Percentiles rank a stretch among this genome's conserved stretches.
phyloP scores from a whole-genome alignment of 768 basidiomycete species.

The Kwoniella heveanensis region DNA sequence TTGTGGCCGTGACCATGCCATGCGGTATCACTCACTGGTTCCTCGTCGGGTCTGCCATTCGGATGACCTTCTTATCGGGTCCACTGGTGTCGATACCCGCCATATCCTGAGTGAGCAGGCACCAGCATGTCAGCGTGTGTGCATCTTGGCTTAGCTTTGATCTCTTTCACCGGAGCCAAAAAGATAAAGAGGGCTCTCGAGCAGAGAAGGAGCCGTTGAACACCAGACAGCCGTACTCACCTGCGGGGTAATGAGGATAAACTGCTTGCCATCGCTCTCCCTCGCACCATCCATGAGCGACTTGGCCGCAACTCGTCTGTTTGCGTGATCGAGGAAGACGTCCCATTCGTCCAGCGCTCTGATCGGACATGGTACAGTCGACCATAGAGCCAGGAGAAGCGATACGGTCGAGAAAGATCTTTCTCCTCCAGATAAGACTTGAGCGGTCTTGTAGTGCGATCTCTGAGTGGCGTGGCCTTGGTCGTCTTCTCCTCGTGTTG shows the following conservation, averaged over 20 bases:
- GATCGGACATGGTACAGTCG: slow-evolving; percentile 89
- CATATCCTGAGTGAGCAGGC: slow-evolving; percentile 36
- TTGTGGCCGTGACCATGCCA: too few species aligned
- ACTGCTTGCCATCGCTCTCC: slow-evolving; percentile 83
- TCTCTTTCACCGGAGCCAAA: too few species aligned
- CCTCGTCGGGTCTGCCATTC: slow-evolving; percentile 48
- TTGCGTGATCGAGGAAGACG: slow-evolving; percentile 73
- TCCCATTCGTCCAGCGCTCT: slow-evolving; percentile 98
- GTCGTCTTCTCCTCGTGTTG: slow-evolving; percentile 64
- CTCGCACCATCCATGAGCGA: slow-evolving; percentile 95
- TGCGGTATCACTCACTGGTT: slow-evolving; percentile 29
- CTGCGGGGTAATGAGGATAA: slow-evolving; percentile 93
- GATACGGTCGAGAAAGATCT: slow-evolving; percentile 97
- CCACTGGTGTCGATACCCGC: slow-evolving; percentile 35
- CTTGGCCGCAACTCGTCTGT: slow-evolving; percentile 84
- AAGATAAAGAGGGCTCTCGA: too few species aligned
- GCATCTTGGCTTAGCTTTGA: too few species aligned
- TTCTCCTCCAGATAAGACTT: slow-evolving; percentile 75
- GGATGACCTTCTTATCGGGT: slow-evolving; percentile 43
- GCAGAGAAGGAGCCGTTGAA: too few species aligned
- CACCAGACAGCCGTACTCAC: too few species aligned
- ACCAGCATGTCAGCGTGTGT: neutral
- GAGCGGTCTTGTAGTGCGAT: slow-evolving; percentile 43
- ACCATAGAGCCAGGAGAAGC: slow-evolving; percentile 90
- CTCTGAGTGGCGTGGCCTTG: slow-evolving; percentile 62